Percentiles rank a stretch among this genome's conserved stretches.
Evolutionary conservation across 495 filamentous ascomycete genomes (phyloP).

Genomic region (Cetradonia linearis): DNA sequence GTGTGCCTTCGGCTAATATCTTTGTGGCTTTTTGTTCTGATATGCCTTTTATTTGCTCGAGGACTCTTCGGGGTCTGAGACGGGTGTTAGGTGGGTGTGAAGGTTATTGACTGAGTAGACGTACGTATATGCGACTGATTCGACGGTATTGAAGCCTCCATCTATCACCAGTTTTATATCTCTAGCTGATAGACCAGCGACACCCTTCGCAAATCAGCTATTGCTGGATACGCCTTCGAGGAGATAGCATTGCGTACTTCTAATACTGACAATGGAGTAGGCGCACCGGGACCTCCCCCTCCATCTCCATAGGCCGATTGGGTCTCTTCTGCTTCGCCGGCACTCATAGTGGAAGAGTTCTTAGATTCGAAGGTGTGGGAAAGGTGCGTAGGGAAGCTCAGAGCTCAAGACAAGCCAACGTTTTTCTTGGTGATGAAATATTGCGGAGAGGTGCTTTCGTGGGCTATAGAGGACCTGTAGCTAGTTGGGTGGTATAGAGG

Average conservation of each 20-base stretch:
- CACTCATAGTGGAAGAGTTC: constrained; percentile 37
- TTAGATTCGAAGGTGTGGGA: not conserved
- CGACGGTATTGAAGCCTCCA: constrained; percentile 88
- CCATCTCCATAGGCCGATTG: constrained; percentile 51
- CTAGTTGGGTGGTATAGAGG: not conserved
- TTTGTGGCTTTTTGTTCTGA: constrained; percentile 93
- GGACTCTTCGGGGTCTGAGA: constrained; percentile 57
- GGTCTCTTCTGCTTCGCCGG: constrained; percentile 48
- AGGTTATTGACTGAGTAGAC: constrained; percentile 15
- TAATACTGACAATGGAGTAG: constrained; percentile 78
- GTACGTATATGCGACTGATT: constrained; percentile 86
- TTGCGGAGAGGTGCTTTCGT: not conserved
- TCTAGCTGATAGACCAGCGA: constrained; percentile 78
- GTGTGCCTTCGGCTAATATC: constrained; percentile 76
- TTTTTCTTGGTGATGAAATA: not conserved
- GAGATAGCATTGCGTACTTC: constrained; percentile 54
- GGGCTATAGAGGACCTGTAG: not conserved
- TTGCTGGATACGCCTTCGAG: constrained; percentile 10
- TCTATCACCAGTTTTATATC: constrained; percentile 90
- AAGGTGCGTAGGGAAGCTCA: not conserved
- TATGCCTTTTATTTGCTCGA: constrained; percentile 95
- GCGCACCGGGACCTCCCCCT: constrained; percentile 76
- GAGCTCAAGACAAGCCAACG: not conserved
- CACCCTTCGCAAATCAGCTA: constrained; percentile 41
- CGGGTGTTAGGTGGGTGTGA: constrained; percentile 5